Evolutionary conservation across 345 rosid species (phyloP).

Genomic region (Microthlaspi erraticum): DNA sequence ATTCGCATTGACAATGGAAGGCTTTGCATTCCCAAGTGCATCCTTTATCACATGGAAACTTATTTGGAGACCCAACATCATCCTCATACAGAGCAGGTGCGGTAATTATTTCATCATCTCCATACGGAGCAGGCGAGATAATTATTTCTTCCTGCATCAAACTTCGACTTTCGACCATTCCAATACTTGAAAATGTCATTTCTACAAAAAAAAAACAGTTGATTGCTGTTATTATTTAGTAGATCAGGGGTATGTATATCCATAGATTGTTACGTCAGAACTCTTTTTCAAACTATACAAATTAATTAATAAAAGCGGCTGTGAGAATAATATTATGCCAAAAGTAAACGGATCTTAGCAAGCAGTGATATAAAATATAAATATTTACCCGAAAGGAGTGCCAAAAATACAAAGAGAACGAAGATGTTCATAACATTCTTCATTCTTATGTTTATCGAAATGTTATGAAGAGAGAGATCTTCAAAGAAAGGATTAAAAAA

Average conservation of each 20-base stretch:
- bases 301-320: too few species aligned
- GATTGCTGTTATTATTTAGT: neutral
- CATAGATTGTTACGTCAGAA: too few species aligned
- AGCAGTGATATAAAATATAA: neutral
- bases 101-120: too few species aligned
- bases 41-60: neutral
- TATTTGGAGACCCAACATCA: neutral
- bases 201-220: neutral
- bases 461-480: neutral
- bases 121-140: neutral
- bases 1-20: neutral
- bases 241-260: neutral
- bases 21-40: neutral
- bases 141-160: neutral
- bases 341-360: neutral
- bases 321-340: too few species aligned
- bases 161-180: slow-evolving; percentile 21
- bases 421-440: neutral
- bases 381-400: slow-evolving; percentile 7
- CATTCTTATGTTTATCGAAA: neutral
- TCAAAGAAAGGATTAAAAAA: too few species aligned
- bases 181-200: slow-evolving; percentile 11
- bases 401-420: neutral
- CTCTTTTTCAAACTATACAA: too few species aligned
- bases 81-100: too few species aligned